Percentiles rank a stretch among this genome's conserved stretches.
These are phyloP conservation scores for Mycena vitilis DNA, from an alignment of 768 basidiomycete species.

Conservation along the genomic window DNA sequence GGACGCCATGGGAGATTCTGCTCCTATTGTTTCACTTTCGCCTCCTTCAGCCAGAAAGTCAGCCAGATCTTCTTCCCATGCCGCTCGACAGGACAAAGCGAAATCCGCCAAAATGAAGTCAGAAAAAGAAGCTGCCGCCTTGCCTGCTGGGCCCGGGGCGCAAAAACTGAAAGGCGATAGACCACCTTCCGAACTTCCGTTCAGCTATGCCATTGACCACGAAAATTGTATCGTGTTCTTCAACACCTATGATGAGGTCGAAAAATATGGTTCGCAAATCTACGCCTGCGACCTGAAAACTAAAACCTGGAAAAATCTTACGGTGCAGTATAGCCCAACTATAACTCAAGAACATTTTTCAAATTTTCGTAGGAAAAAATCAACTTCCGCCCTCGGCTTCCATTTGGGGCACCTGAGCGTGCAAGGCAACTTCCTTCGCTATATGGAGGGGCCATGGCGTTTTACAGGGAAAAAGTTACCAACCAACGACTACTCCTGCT, in stretches of 20 bases:
- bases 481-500: conserved; percentile 18
- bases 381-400: too few species aligned
- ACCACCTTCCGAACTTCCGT: conserved; percentile 13
- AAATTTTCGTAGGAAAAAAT: conserved; percentile 2
- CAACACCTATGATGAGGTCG: conserved; percentile 17
- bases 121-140: neutral
- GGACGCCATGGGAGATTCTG: too few species aligned
- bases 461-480: neutral
- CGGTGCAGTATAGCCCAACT: neutral
- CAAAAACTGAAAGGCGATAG: conserved; percentile 11
- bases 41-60: too few species aligned
- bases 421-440: conserved; percentile 20
- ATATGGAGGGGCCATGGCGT: conserved; percentile 24
- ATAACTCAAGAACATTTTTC: too few species aligned
- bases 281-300: conserved; percentile 12
- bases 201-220: conserved; percentile 9
- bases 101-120: conserved; percentile 9
- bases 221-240: conserved; percentile 10
- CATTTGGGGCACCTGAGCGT: neutral
- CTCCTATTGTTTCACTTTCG: too few species aligned
- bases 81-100: neutral
- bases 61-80: neutral
- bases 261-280: conserved; percentile 7
- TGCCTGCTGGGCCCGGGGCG: neutral
- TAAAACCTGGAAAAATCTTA: conserved; percentile 21